Conservation (phyloP, 2,329 filamentous ascomycete genomes). For the Laburnicola sp. region DNA sequence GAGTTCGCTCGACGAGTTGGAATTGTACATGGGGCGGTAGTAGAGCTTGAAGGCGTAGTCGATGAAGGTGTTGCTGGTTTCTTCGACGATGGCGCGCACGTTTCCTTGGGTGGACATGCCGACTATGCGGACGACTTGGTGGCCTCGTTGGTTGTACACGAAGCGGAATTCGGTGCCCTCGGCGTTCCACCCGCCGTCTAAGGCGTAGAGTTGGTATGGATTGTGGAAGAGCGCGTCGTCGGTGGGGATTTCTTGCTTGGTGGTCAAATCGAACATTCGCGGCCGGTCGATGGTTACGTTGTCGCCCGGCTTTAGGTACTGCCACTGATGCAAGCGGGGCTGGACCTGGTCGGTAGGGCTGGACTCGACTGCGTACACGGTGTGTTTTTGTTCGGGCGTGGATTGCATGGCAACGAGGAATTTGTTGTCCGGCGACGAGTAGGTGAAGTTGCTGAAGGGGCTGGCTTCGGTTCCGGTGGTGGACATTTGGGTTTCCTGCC, state of each 20-base stretch:
- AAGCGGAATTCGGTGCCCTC: slow-evolving; percentile 30
- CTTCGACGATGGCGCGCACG: slow-evolving; percentile 26
- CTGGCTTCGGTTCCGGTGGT: slow-evolving; percentile 23
- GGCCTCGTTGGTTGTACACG: slow-evolving; percentile 29
- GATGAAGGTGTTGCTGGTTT: slow-evolving; percentile 29
- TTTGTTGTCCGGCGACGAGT: slow-evolving; percentile 21
- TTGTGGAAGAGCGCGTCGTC: slow-evolving; percentile 24
- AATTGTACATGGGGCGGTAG: slow-evolving; percentile 13
- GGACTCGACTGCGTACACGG: slow-evolving; percentile 24
- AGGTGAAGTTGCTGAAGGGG: slow-evolving; percentile 21
- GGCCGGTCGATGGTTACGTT: slow-evolving; percentile 23
- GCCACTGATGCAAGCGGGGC: slow-evolving; percentile 21
- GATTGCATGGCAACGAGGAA: slow-evolving; percentile 25
- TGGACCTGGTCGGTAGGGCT: slow-evolving; percentile 25
- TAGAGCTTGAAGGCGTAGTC: slow-evolving; percentile 27
- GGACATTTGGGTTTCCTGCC: slow-evolving; percentile 23
- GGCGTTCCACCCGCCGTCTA: slow-evolving; percentile 23
- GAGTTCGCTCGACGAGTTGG: slow-evolving; percentile 22
- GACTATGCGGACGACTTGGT: slow-evolving; percentile 25
- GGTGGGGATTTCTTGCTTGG: slow-evolving; percentile 21
- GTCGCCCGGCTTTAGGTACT: slow-evolving; percentile 28
- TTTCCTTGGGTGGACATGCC: slow-evolving; percentile 25
- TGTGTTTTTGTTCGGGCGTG: slow-evolving; percentile 21
- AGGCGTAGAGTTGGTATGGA: slow-evolving; percentile 16
- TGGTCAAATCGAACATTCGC: slow-evolving; percentile 24